These are phyloP conservation scores for Coniochaeta prunicola DNA, from an alignment of 2,329 filamentous ascomycete species.

Conservation along the genomic window DNA sequence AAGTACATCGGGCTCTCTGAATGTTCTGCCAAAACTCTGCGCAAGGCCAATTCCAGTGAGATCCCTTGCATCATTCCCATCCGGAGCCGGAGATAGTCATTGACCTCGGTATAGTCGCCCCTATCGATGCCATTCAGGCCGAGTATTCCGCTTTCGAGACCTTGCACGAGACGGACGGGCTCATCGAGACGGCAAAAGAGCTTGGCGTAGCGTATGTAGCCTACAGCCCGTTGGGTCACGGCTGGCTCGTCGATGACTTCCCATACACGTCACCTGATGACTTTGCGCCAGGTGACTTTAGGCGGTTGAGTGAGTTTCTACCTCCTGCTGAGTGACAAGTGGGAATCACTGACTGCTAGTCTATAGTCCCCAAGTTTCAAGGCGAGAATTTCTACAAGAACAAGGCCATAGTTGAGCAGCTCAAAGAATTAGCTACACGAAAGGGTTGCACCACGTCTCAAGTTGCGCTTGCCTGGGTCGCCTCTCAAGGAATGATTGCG, in stretches of 20 bases:
- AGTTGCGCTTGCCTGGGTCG: conserved; percentile 27
- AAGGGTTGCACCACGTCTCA: conserved; percentile 25
- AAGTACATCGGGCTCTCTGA: conserved; percentile 42
- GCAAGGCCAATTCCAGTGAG: conserved; percentile 34
- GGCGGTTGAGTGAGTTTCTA: conserved; percentile 21
- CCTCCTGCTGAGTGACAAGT: background rate
- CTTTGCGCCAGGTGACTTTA: conserved; percentile 33
- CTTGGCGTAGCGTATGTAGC: conserved; percentile 34
- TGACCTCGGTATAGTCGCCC: conserved; percentile 25
- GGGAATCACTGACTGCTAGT: background rate
- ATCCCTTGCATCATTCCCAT: too few relatives aligned
- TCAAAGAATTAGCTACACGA: conserved; percentile 28
- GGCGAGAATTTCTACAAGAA: conserved; percentile 39
- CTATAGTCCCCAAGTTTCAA: conserved; percentile 25
- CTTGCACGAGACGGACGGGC: conserved; percentile 28
- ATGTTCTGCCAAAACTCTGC: conserved; percentile 34
- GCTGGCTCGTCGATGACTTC: conserved; percentile 38
- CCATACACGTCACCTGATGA: conserved; percentile 34
- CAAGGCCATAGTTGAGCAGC: conserved; percentile 29
- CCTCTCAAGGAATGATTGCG: conserved; percentile 9
- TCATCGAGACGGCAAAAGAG: conserved; percentile 33
- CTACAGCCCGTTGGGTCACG: conserved; percentile 38
- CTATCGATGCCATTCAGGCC: conserved; percentile 37
- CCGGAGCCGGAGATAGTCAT: too few relatives aligned
- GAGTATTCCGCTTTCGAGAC: conserved; percentile 37